A percentile compares a stretch with the other conserved stretches of the same genome.
Evolutionary conservation across 306 rosid genomes (phyloP).

Genomic region (Vigna angularis): DNA sequence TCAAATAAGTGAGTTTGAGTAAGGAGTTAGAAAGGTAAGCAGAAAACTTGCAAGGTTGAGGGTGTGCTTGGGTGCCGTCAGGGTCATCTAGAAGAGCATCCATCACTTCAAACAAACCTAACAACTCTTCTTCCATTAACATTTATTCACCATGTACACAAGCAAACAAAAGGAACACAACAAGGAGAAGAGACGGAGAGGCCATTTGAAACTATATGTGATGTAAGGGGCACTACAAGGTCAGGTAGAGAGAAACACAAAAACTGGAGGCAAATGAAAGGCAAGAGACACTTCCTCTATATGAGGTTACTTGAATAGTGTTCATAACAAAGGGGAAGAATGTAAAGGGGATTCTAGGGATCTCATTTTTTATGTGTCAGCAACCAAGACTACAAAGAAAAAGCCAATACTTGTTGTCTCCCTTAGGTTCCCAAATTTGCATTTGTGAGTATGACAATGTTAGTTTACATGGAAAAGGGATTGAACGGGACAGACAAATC

Average conservation of each 20-base stretch:
- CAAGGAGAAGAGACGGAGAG: constrained; percentile 49
- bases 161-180: constrained; percentile 62
- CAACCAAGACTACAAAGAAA: constrained; percentile 52
- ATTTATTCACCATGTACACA: constrained; percentile 38
- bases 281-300: constrained; percentile 34
- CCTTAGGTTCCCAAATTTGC: constrained; percentile 42
- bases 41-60: constrained; percentile 73
- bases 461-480: constrained; percentile 51
- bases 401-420: constrained; percentile 50
- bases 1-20: constrained; percentile 67
- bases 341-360: constrained; percentile 42
- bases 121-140: constrained; percentile 71
- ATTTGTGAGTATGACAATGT: constrained; percentile 55
- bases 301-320: constrained; percentile 43
- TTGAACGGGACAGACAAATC: constrained; percentile 43
- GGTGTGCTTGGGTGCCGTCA: constrained; percentile 64
- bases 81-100: constrained; percentile 71
- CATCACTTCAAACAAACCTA: constrained; percentile 75
- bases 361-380: constrained; percentile 51
- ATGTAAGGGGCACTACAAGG: not conserved
- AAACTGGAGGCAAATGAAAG: constrained; percentile 26
- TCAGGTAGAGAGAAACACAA: not conserved
- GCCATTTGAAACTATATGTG: constrained; percentile 59
- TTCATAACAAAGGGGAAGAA: constrained; percentile 52
- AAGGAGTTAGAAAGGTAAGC: constrained; percentile 64